Conservation (phyloP, 257 asterid species). For the Hygrophila difformis region DNA sequence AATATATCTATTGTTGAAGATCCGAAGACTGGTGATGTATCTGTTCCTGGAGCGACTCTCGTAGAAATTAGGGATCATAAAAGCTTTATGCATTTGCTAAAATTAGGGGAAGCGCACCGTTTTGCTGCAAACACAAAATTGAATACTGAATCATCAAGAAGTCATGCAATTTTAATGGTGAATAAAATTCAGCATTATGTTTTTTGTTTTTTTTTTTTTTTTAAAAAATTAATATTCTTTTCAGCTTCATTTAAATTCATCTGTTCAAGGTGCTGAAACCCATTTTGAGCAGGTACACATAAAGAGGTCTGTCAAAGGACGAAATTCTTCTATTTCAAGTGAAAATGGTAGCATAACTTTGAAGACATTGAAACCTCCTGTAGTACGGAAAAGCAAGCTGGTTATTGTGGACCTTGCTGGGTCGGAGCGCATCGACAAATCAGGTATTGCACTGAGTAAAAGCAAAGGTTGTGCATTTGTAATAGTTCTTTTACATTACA, state of each 20-base stretch:
- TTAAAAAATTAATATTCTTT: neutral
- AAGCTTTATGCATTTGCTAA: slow-evolving; percentile 78
- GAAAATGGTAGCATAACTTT: slow-evolving; percentile 48
- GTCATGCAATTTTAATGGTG: slow-evolving; percentile 99
- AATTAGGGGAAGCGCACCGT: slow-evolving; percentile 94
- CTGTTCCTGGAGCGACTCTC: slow-evolving; percentile 88
- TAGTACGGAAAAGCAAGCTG: slow-evolving; percentile 84
- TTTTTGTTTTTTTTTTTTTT: too few relatives aligned
- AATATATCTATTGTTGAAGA: slow-evolving; percentile 94
- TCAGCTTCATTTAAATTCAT: too few relatives aligned
- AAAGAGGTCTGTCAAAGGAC: slow-evolving; percentile 64
- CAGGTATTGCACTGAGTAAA: slow-evolving; percentile 59
- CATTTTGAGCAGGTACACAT: slow-evolving; percentile 85
- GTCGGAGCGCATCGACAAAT: slow-evolving; percentile 91
- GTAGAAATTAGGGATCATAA: slow-evolving; percentile 82
- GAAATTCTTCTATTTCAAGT: slow-evolving; percentile 45
- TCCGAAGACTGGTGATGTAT: slow-evolving; percentile 90
- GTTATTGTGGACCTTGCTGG: slow-evolving; percentile 99
- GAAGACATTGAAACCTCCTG: slow-evolving; percentile 63
- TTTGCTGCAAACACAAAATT: slow-evolving; percentile 95
- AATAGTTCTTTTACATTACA: neutral
- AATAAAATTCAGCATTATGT: too few relatives aligned
- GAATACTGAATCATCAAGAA: slow-evolving; percentile 98
- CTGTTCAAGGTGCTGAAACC: too few relatives aligned
- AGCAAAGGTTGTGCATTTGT: too few relatives aligned